Evolutionary conservation across 352 stramenopile genomes (phyloP).

Genomic region (Blastocystis sp.): DNA sequence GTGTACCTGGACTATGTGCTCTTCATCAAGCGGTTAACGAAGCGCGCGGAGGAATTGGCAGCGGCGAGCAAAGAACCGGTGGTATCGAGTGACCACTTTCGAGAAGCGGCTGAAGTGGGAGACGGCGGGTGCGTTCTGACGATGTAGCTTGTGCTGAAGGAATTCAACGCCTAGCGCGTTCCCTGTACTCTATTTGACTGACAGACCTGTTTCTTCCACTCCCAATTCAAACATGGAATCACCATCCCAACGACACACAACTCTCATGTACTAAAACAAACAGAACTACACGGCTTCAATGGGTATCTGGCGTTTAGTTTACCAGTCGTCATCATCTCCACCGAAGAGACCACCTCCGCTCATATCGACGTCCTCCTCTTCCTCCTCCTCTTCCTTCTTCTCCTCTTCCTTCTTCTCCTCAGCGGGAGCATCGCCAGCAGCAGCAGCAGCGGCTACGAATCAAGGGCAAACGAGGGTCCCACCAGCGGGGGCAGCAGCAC

Average conservation of each 20-base stretch:
- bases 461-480: not conserved
- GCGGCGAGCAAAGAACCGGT: not conserved
- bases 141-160: slow-evolving; percentile 35
- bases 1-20: slow-evolving; percentile 54
- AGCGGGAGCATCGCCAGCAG: slow-evolving; percentile 70
- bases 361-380: slow-evolving; percentile 61
- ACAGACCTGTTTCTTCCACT: slow-evolving; percentile 1
- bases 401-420: slow-evolving; percentile 77
- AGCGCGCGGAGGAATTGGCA: slow-evolving; percentile 42
- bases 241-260: too few relatives aligned
- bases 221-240: slow-evolving; percentile 9
- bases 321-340: slow-evolving; percentile 67
- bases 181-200: slow-evolving; percentile 2
- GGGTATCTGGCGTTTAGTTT: slow-evolving; percentile 11
- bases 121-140: not conserved
- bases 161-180: slow-evolving; percentile 38
- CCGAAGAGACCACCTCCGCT: slow-evolving; percentile 45
- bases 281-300: slow-evolving; percentile 12
- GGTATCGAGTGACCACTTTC: slow-evolving; percentile 28
- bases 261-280: slow-evolving; percentile 46
- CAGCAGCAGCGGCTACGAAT: not conserved
- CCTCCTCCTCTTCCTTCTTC: slow-evolving; percentile 74
- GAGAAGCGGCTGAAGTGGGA: slow-evolving; percentile 29
- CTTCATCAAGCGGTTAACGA: slow-evolving; percentile 34
- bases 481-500: slow-evolving; percentile 74